Percentiles rank a stretch among this genome's conserved stretches.
phyloP scores from a whole-genome alignment of 106 monocot species.

The Agapanthus africanus region DNA sequence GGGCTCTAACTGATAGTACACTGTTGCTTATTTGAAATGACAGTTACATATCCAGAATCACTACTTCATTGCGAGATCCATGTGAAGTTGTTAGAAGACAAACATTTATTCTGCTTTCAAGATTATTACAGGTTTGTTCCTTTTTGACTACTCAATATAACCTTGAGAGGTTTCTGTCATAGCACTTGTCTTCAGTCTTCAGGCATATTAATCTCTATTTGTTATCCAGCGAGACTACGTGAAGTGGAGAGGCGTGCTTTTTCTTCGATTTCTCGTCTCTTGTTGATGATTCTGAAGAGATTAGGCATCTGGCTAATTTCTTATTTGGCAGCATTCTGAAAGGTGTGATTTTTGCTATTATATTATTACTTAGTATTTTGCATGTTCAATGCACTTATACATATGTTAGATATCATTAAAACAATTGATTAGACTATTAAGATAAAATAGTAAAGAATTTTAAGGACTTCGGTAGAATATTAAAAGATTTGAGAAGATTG shows the following conservation, averaged over 20 bases:
- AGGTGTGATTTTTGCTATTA: constrained; percentile 28
- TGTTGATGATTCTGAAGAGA: constrained; percentile 95
- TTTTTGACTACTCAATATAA: too few relatives aligned
- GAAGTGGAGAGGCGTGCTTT: constrained; percentile 97
- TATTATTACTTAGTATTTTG: too few relatives aligned
- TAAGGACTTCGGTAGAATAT: too few relatives aligned
- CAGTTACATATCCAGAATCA: constrained; percentile 88
- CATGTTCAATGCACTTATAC: too few relatives aligned
- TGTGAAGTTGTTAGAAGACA: constrained; percentile 95
- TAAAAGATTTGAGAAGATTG: too few relatives aligned
- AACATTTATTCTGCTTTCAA: constrained; percentile 89
- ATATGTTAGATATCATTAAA: too few relatives aligned
- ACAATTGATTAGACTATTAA: too few relatives aligned
- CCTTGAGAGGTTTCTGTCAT: too few relatives aligned
- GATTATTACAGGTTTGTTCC: constrained; percentile 68
- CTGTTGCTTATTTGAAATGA: constrained; percentile 4
- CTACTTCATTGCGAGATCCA: constrained; percentile 71
- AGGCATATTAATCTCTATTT: neutral
- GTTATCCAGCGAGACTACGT: constrained; percentile 87
- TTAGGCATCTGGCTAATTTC: constrained; percentile 72
- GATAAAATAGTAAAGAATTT: too few relatives aligned
- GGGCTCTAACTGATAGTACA: too few relatives aligned
- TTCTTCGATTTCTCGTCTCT: constrained; percentile 82
- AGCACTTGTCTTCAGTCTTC: neutral
- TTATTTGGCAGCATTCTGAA: constrained; percentile 83